A percentile compares a stretch with the other conserved stretches of the same genome.
Conservation (phyloP, 257 asterid species). For the Solanum sejunctum region DNA sequence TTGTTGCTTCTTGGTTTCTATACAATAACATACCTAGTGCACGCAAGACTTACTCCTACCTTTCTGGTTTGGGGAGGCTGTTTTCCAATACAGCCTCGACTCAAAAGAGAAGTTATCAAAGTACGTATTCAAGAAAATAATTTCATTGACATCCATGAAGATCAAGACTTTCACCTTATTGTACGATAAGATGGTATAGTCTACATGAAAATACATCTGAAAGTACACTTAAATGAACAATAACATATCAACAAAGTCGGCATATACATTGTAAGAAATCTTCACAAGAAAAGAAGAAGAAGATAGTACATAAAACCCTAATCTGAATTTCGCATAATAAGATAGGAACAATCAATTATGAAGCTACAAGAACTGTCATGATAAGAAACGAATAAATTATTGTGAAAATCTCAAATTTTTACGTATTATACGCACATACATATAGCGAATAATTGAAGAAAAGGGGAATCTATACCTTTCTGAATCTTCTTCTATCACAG, state of each 20-base stretch:
- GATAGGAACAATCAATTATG: not conserved
- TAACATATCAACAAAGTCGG: not conserved
- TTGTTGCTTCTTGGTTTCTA: not conserved
- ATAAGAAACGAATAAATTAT: not conserved
- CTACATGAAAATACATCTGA: not conserved
- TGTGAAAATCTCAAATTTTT: not conserved
- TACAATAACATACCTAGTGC: not conserved
- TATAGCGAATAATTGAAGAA: not conserved
- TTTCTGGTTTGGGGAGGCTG: too few relatives aligned
- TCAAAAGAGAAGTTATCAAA: too few relatives aligned
- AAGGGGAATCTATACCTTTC: not conserved
- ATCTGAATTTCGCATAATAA: not conserved
- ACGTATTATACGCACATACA: not conserved
- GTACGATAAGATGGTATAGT: not conserved
- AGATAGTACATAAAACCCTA: not conserved
- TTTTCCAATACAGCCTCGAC: too few relatives aligned
- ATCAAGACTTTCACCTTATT: not conserved
- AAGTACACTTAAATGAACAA: not conserved
- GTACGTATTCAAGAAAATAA: not conserved
- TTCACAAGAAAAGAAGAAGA: not conserved
- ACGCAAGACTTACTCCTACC: not conserved
- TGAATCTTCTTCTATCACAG: not conserved
- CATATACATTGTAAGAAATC: not conserved
- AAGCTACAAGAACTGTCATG: not conserved
- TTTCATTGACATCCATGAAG: not conserved